Base-by-base conservation (phyloP, 345 rosid genomes). In the Populus tremula region DNA sequence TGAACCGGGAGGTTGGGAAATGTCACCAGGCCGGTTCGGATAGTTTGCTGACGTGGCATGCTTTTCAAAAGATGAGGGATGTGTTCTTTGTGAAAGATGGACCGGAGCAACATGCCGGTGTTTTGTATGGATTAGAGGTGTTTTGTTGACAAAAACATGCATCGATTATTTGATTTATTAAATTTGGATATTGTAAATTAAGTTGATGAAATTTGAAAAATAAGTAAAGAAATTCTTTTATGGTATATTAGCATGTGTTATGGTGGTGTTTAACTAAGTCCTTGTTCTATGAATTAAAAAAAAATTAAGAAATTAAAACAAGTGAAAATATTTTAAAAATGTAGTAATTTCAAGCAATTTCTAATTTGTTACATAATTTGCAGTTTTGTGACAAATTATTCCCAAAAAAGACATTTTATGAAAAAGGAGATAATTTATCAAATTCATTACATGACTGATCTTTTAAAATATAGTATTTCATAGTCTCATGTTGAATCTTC, bases 11-110 rank as follows among this genome's bases (percentile, higher is more conserved):
- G 1, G 83, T 77, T 0, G 89, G 89, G 25, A 84, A 84, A 79
- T 77, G 87, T 66, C 89, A 86, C 62, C 89, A 86, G 76, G 86
- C 89, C 14, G 89, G 89, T 17, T 86, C 89, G 8, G 89, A 86
- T 41, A 84, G 89, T 59, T 71, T 86, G 84, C 79, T 84, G 80
- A 86, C 89, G 45, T 77, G 82, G 77, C 86, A 82, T 23, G 86
- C 86, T 8, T 86, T 85, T 54, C 80, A 80, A 35, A 83, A 78
- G 77, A 81, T 86, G 20, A 84, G 83, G 72, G 87, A 82, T 36
- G 72, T 79, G 56, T 84, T 80, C 69, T 82, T 80, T 25, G 16
- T 35, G 5, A 38, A 69, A 1, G 82, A 79, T 2, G 79, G 76
- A 12, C 54, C 73, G 50, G 85, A 80, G 31, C 70, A 85, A 54